Conservation (phyloP, 352 stramenopile species). For the Pythium phragmiticola region DNA sequence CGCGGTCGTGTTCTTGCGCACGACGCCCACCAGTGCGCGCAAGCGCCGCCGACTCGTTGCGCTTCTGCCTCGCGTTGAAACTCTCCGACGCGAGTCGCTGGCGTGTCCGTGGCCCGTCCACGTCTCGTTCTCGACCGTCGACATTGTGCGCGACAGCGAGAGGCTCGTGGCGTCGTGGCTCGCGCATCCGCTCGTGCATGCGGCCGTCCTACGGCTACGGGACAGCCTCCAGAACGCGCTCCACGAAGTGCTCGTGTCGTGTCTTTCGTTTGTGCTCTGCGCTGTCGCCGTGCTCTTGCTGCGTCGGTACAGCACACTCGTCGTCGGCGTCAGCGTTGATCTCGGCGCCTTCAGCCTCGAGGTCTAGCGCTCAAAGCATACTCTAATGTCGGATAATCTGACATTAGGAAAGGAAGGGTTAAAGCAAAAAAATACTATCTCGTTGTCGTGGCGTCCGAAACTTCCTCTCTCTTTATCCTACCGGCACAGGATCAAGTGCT, state of each 20-base stretch:
- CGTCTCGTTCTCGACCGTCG: slow-evolving; percentile 9
- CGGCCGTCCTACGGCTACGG: background rate
- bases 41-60: slow-evolving; percentile 13
- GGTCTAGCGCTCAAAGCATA: slow-evolving; percentile 5
- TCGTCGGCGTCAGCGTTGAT: slow-evolving; percentile 31
- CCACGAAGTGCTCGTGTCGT: slow-evolving; percentile 28
- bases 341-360: slow-evolving; percentile 31
- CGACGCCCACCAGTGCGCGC: background rate
- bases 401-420: too few relatives aligned
- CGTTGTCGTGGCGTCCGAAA: background rate
- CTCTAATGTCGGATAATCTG: too few relatives aligned
- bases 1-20: background rate
- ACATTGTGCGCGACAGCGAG: slow-evolving; percentile 5
- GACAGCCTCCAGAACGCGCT: slow-evolving; percentile 23
- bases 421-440: slow-evolving; percentile 3
- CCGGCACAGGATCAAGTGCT: slow-evolving; percentile 30
- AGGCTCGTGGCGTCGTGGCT: slow-evolving; percentile 6
- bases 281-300: slow-evolving; percentile 22
- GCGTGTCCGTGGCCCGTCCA: slow-evolving; percentile 15
- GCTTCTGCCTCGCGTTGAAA: background rate
- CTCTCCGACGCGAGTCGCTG: background rate
- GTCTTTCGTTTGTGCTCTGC: slow-evolving; percentile 28
- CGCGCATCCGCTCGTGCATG: slow-evolving; percentile 8
- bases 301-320: slow-evolving; percentile 27
- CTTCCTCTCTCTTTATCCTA: slow-evolving; percentile 2